Base-by-base conservation (phyloP, 2,329 filamentous ascomycete genomes). In the Pestalotiopsis sp. region DNA sequence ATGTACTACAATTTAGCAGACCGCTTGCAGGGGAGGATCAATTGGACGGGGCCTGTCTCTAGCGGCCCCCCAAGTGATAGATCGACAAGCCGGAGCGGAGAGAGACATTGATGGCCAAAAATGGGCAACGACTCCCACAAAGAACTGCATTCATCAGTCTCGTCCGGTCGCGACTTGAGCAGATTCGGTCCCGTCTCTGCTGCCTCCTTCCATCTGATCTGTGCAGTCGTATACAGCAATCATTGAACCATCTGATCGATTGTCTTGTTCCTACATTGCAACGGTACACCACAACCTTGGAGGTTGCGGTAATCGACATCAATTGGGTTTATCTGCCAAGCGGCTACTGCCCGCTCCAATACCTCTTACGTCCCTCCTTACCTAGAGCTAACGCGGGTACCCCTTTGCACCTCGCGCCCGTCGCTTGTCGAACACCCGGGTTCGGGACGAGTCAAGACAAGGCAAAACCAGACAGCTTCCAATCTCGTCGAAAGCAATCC, bases 401-500 rank as follows among this genome's bases (percentile, higher is more conserved):
- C 45, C 62, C 62, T 56, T 65, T 56, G 62, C 62, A 31, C 39
- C 52, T 58, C 56, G 52, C 31, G n/a, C 56, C 25, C 36, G 17
- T 52, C 45, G 38, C 41, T 27, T 6, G 60, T 23, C 27, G 20
- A n/a, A 36, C 57, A 59, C 38, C 14, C 61, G 39, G 36, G 7
- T 23, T 52, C 41, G 41, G 39, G 25, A 58, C 36, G 63, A 36
- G 23, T 38, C 25, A 23, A 56, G 49, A 49, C 63, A 58, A 49
- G 25, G 63, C 45, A 56, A 57, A 45, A 57, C 7, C 31, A n/a
- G 23, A 58, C 63, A 57, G 63, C 63, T 66, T 66, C 63, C 63
- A 38, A 38, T 66, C 52, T 58, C 27, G 63, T 66, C 41, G 23
- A 14, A n/a, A 45, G 13, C 38, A 49, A 12, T 45, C 23, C 39